A percentile compares a stretch with the other conserved stretches of the same genome.
Evolutionary conservation across 768 basidiomycete genomes (phyloP).

Genomic region (Mycena alexandri): DNA sequence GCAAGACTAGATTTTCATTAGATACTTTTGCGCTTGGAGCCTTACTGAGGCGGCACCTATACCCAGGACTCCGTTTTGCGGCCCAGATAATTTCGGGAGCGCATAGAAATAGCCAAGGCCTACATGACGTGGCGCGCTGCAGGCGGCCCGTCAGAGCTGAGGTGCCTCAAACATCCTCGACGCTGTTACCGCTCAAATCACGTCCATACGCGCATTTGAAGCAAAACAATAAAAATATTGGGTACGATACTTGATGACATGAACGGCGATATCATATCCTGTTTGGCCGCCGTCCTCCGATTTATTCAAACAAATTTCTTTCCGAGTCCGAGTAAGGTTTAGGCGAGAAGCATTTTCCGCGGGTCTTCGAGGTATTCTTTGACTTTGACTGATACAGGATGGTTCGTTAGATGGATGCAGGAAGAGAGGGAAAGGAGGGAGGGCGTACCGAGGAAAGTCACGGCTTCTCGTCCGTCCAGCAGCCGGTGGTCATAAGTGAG

Average conservation of each 20-base stretch:
- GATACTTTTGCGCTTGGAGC: too few relatives aligned
- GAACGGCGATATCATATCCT: constrained; percentile 6
- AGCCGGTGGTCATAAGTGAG: constrained; percentile 96
- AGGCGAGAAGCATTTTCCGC: constrained; percentile 83
- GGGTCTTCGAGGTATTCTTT: constrained; percentile 96
- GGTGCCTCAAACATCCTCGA: too few relatives aligned
- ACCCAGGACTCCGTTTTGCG: too few relatives aligned
- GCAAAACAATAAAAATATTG: constrained; percentile 24
- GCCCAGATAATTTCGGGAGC: too few relatives aligned
- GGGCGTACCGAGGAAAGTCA: constrained; percentile 93
- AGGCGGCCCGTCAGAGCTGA: too few relatives aligned
- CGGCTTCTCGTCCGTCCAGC: constrained; percentile 95
- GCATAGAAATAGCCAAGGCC: too few relatives aligned
- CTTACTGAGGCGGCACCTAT: too few relatives aligned
- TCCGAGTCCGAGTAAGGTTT: neutral
- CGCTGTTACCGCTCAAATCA: neutral
- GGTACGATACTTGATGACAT: constrained; percentile 23
- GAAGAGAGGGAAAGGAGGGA: constrained; percentile 5
- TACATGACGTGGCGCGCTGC: too few relatives aligned
- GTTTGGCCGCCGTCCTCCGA: neutral
- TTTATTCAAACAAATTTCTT: neutral
- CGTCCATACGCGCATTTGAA: constrained; percentile 1
- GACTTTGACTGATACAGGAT: constrained; percentile 73
- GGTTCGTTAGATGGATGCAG: constrained; percentile 5
- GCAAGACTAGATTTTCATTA: too few relatives aligned